Conservation (phyloP, 805 yeast genomes). For the Hanseniaspora clermontiae region DNA sequence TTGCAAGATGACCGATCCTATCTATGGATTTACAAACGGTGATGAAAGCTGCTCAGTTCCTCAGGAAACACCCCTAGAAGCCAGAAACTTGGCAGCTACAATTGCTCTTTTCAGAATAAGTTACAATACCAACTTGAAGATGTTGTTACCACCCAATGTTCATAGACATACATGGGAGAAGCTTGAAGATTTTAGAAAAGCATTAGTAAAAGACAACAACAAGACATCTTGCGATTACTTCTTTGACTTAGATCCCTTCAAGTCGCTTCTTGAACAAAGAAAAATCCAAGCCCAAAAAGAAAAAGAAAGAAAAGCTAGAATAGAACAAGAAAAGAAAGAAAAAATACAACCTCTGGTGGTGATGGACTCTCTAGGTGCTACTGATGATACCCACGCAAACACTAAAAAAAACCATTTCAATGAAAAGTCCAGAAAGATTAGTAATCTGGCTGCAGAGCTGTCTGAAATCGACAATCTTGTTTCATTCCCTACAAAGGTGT, state of each 20-base stretch:
- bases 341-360: constrained; percentile 16
- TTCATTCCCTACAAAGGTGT: constrained; percentile 39
- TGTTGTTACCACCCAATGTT: constrained; percentile 66
- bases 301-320: constrained; percentile 36
- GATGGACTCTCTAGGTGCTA: constrained; percentile 10
- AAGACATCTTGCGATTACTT: constrained; percentile 34
- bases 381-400: not conserved
- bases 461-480: constrained; percentile 6
- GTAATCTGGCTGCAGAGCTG: constrained; percentile 12
- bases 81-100: constrained; percentile 83
- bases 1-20: constrained; percentile 42
- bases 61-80: constrained; percentile 75
- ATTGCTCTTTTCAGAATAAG: constrained; percentile 71
- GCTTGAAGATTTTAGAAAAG: constrained; percentile 49
- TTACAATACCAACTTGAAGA: constrained; percentile 66
- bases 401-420: constrained; percentile 11
- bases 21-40: constrained; percentile 28
- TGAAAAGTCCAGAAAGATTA: constrained; percentile 15
- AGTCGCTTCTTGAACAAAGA: constrained; percentile 45
- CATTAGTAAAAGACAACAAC: constrained; percentile 35
- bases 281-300: constrained; percentile 33
- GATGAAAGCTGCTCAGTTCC: constrained; percentile 41
- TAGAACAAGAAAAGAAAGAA: constrained; percentile 31
- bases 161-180: constrained; percentile 70
- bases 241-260: constrained; percentile 69